Evolutionary conservation across 2,329 filamentous ascomycete species (phyloP), one percentile per base, ranked within the genome.

Genomic region (Gyromitra esculenta): DNA sequence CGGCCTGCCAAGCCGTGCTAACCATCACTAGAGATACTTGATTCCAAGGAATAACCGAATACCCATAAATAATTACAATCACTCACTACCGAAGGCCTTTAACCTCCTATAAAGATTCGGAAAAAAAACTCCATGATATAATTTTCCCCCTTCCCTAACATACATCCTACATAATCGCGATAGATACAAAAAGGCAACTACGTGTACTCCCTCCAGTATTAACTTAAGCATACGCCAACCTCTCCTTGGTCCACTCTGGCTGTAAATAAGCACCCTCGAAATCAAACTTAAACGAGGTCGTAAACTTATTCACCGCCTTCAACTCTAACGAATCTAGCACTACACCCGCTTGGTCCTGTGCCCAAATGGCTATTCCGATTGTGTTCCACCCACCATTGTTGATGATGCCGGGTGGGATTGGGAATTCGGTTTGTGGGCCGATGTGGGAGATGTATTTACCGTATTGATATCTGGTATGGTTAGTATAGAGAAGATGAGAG

Each of bases 321-420:
- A 88, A 78, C 77, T 84, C 83, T 50, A 85, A 82, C 59, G 82
- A 81, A 77, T 84, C 82, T 66, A 88, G 79, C 70, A 82, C 85
- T 9, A 83, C 84, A 0, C 85, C 85, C 0, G 76, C 81, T 54
- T 85, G 85, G 3, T 82, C 85, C 82, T 86, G 83, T 6, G 86
- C 85, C 87, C 86, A 88, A 25, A 88, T 39, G 76, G 84, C 86
- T 21, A 88, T 80, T 35, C 83, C 85, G 59, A 88, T 63, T 1
- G 83, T 84, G 79, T 88, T 88, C 45, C 79, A 57, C 0, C 86
- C 86, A 1, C 81, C 81, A 73, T 85, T 85, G 57, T 88, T 87
- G 43, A 88, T 80, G 3, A 88, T 83, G 0, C 87, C 87, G 0
- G 86, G 86, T 0, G 86, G 87, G n/a, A 88, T 82, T 0, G 86